Evolutionary conservation across 2,329 filamentous ascomycete genomes (phyloP), one percentile per base, ranked within the genome.

Genomic region (Monilinia polystroma): DNA sequence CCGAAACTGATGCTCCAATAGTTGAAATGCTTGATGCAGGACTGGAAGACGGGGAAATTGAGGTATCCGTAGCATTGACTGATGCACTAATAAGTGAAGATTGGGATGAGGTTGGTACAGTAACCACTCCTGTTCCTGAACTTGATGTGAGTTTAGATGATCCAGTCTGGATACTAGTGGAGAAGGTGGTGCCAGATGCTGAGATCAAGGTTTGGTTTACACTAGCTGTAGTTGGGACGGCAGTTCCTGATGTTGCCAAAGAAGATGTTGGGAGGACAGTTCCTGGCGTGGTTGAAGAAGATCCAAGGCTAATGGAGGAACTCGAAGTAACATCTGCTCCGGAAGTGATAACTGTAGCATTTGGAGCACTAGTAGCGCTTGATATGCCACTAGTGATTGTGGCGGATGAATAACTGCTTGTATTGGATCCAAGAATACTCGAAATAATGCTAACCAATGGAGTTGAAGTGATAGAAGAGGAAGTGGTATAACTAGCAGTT

Each of bases 401-500:
- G 29, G 63, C 55, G 23, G 55, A 60, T 32, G 8, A n/a, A 45
- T 20, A 35, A 60, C 23, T 51, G 47, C 43, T 53, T 38, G 45
- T 47, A 26, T 51, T 53, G 18, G 64, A 66, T 32, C 54, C 56
- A 52, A 68, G 64, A 45, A 68, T 68, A 51, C 66, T 68, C n/a
- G 66, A 68, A n/a, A 68, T 66, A 18, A 68, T 56, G 53, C 66
- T 68, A 47, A 54, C 66, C 51, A 68, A 54, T 11, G 60, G 35
- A 12, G 47, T 64, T 20, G 62, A 64, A 35, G 52, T 57, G 20
- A 52, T 35, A 35, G 51, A 29, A 56, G 43, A 49, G 11, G 52
- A 16, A 11, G 26, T 57, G 4, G 53, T 57, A 26, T 53, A 49
- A 47, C 63, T 49, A 41, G 51, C 38, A 26, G 26, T 11, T 6